Base-by-base conservation (phyloP, 805 yeast species). In the Saccharomycopsis oosterbeekiorum region DNA sequence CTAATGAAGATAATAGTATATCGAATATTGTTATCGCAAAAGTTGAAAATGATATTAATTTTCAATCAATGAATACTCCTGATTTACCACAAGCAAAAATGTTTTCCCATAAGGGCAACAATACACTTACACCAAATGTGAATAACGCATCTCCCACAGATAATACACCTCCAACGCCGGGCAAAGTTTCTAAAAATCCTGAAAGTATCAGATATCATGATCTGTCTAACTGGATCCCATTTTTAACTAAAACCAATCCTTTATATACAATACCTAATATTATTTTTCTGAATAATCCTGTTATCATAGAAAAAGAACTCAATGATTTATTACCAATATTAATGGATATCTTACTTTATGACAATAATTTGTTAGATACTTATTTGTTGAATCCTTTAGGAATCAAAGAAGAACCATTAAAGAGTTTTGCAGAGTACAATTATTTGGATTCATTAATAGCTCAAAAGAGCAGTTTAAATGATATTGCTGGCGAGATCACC, bases 221-320 rank as follows among this genome's bases (percentile, higher is more conserved):
- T 56, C 65, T 70, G 2, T 79, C 88, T 5, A 86, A 85, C 65
- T 84, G 85, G 71, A 70, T 87, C 40, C 92, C 91, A 1, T 82
- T 88, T 71, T 75, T 88, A 11, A 70, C 88, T 34, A 73, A 92
- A 62, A 81, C 84, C 51, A 80, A 86, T 62, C 85, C 89, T 19
- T 75, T 85, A 0, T 75, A 79, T 54, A 79, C 88, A 0, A 82
- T 88, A 11, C 93, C 96, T 0, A 74, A 76, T 15, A 67, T 69
- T 14, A 83, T 84, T 64, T 71, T 80, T 50, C 63, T 73, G 12
- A 73, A 75, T 19, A 76, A 73, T 60, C 78, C 79, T 0, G 56
- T 47, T 0, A 54, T 78, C 2, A 21, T 68, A 1, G 67, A 62
- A 12, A 62, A 60, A 0, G 66, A 68, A 1, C 59, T 73, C 10